Base-by-base conservation (phyloP, 208 protist species). In the Entamoeba histolytica region DNA sequence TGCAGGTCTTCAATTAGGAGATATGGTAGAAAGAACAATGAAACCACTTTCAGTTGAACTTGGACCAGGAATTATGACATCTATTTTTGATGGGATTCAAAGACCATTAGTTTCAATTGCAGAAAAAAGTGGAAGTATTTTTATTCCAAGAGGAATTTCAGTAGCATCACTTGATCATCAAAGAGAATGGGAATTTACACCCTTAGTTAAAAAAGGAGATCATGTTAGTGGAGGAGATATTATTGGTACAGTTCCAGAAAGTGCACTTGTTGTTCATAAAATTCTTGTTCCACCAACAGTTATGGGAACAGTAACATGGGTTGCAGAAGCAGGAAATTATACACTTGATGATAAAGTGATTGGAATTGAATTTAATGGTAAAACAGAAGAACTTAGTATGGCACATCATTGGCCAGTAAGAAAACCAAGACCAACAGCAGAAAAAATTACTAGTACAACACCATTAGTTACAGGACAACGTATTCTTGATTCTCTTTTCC, bases 81-180 rank as follows among this genome's bases (percentile, higher is more conserved):
- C 98, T 93, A 99, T 99, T 95, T 99, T 99, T 95, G 99, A 99
- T 94, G 99, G 99, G 95, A 99, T 99, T 96, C 99, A 99, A 97
- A 97, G 99, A 91, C 99, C 99, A 91, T 97, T 99, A 69, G 97
- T 99, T 95, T 95, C 96, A 50, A 99, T 99, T 96, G 98, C 97
- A 94, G 96, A 98, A 73, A 96, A 97, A 95, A 97, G 97, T 93
- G 94, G 97, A 91, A 97, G 97, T 95, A 98, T 99, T 55, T 99
- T 98, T 96, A 99, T 99, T 95, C 98, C 99, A 47, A 98, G 98
- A 94, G 99, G 99, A 95, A 96, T 99, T 92, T 96, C 98, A 94
- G 97, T 98, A 35, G 95, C 96, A 92, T 94, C 98, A 1, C 97
- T 99, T 31, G 97, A 99, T 95, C 51, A 55, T 55, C 94, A 96